Percentiles rank a stretch among this genome's conserved stretches.
Conservation (phyloP, 257 asterid genomes). For the Nicotiana undulata region DNA sequence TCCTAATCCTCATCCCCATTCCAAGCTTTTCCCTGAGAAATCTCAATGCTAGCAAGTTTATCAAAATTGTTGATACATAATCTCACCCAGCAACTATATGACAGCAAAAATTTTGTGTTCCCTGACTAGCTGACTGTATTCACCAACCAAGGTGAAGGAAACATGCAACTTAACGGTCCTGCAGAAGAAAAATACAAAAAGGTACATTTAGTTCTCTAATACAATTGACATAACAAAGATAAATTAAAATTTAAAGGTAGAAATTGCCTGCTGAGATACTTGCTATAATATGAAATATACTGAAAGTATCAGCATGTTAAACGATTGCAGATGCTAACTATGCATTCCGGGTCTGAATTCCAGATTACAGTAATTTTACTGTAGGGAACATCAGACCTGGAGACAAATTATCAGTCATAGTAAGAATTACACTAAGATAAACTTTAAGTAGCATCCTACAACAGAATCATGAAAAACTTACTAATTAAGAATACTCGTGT, state of each 20-base stretch:
- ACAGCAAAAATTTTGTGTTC: not conserved
- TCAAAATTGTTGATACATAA: not conserved
- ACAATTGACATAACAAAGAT: not conserved
- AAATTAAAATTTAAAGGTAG: not conserved
- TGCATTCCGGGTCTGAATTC: not conserved
- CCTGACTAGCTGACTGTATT: not conserved
- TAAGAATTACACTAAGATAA: not conserved
- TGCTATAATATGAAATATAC: not conserved
- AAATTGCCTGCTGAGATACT: not conserved
- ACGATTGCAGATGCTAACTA: not conserved
- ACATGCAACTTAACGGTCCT: conserved; percentile 4
- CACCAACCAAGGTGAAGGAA: not conserved
- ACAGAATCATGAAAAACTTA: not conserved
- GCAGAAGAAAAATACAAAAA: not conserved
- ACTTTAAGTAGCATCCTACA: not conserved
- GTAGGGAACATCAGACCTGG: not conserved
- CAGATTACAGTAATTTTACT: not conserved
- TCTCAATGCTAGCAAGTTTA: conserved; percentile 3
- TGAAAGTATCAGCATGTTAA: not conserved
- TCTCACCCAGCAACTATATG: not conserved
- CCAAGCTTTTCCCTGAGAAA: not conserved
- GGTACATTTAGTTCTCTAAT: not conserved
- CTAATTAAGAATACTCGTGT: not conserved
- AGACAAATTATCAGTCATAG: not conserved
- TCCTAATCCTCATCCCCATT: not conserved